Evolutionary conservation across 164 flowering plant species (phyloP).

Genomic region (Vitis amurensis): DNA sequence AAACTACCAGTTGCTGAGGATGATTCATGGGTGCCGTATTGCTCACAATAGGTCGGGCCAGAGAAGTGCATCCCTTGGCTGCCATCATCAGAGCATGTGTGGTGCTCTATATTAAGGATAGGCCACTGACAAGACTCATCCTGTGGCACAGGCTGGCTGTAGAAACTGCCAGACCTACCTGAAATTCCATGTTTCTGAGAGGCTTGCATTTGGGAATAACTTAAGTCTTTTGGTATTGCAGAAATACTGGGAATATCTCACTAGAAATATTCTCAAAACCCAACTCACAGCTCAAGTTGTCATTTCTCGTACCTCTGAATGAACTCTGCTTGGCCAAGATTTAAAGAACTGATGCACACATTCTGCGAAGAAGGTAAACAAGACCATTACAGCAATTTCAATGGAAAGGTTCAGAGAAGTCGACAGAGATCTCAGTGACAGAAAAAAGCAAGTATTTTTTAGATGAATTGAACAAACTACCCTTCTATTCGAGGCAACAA

Average conservation of each 20-base stretch:
- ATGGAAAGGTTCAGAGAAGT: too few relatives aligned
- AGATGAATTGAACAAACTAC: too few relatives aligned
- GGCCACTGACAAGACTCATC: conserved; percentile 23
- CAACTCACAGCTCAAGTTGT: too few relatives aligned
- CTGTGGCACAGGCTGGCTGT: conserved; percentile 31
- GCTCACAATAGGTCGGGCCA: conserved; percentile 25
- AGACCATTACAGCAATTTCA: too few relatives aligned
- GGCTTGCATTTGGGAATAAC: conserved; percentile 30
- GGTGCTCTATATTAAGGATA: conserved; percentile 17
- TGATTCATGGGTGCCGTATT: conserved; percentile 52
- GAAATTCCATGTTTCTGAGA: conserved; percentile 29
- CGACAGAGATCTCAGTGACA: too few relatives aligned
- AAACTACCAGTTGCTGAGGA: conserved; percentile 30
- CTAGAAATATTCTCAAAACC: too few relatives aligned
- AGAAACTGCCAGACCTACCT: conserved; percentile 19
- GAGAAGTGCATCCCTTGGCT: conserved; percentile 25
- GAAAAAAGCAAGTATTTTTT: too few relatives aligned
- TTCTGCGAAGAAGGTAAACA: too few relatives aligned
- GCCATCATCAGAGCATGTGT: conserved; percentile 25
- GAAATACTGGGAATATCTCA: neutral
- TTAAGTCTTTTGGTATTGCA: neutral
- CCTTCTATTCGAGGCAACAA: too few relatives aligned
- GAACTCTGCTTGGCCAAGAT: too few relatives aligned
- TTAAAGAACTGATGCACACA: too few relatives aligned
- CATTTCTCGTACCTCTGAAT: too few relatives aligned